These are phyloP conservation scores for Mentha longifolia DNA, from an alignment of 257 asterid genomes.

Conservation along the genomic window DNA sequence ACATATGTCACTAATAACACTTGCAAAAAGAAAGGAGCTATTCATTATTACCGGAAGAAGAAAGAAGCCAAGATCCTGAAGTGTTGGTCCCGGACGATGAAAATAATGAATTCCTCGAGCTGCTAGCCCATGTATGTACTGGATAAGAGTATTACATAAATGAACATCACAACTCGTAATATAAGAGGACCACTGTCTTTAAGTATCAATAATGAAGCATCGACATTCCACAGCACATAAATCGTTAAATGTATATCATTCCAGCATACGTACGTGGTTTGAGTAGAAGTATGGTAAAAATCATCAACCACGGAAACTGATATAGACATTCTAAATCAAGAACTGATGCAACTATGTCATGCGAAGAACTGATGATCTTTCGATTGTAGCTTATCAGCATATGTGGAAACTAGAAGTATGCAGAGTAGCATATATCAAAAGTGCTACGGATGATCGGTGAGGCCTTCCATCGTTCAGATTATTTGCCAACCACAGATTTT, in stretches of 20 bases:
- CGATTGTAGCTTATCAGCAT: neutral
- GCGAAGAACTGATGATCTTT: conserved; percentile 3
- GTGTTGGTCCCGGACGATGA: conserved; percentile 74
- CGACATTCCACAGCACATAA: neutral
- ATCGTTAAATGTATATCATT: neutral
- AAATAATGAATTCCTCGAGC: conserved; percentile 81
- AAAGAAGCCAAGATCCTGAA: conserved; percentile 72
- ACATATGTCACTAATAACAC: neutral
- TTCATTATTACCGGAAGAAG: conserved; percentile 76
- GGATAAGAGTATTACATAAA: conserved; percentile 25
- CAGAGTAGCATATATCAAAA: neutral
- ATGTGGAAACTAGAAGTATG: neutral
- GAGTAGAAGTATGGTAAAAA: neutral
- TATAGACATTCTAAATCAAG: conserved; percentile 6
- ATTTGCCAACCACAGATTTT: neutral
- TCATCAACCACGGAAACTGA: neutral
- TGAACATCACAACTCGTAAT: neutral
- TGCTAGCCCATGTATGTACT: conserved; percentile 80
- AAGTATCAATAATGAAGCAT: conserved; percentile 3
- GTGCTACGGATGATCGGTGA: neutral
- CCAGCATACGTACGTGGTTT: neutral
- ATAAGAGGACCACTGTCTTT: neutral
- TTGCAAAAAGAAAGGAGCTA: neutral
- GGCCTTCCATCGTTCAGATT: conserved; percentile 8
- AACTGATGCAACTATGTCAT: neutral